phyloP scores from a whole-genome alignment of 2,329 filamentous ascomycete genomes.

The Fusarium sarcochroum region DNA sequence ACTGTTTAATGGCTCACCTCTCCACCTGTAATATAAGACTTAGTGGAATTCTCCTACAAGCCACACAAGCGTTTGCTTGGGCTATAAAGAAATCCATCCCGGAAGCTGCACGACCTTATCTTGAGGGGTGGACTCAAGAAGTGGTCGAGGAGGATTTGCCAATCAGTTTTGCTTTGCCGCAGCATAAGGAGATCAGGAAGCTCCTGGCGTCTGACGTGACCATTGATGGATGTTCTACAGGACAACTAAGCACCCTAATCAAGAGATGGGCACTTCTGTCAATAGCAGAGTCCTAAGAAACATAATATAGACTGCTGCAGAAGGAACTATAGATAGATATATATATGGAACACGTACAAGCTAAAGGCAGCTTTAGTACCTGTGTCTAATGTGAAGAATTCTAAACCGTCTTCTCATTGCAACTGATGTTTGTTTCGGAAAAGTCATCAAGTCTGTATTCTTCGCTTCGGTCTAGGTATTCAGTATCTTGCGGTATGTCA shows the following conservation, averaged over 20 bases:
- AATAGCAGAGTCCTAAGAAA: neutral
- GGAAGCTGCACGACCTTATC: neutral
- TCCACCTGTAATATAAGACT: neutral
- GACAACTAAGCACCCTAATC: neutral
- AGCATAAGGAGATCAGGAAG: neutral
- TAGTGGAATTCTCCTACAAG: neutral
- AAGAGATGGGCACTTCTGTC: constrained; percentile 7
- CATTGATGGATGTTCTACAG: neutral
- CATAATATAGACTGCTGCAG: neutral
- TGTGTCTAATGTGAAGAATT: too few relatives aligned
- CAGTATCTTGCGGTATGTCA: too few relatives aligned
- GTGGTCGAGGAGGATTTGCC: neutral
- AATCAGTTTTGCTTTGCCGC: constrained; percentile 2
- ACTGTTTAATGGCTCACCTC: neutral
- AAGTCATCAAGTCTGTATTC: too few relatives aligned
- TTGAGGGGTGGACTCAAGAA: constrained; percentile 5
- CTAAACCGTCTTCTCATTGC: too few relatives aligned
- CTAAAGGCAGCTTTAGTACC: neutral
- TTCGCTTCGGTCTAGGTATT: too few relatives aligned
- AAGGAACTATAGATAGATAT: neutral
- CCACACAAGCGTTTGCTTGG: constrained; percentile 4
- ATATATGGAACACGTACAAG: neutral
- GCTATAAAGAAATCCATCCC: neutral
- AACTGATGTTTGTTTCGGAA: too few relatives aligned
- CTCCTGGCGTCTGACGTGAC: neutral